phyloP scores from a whole-genome alignment of 768 basidiomycete genomes.

The Russula earlei region DNA sequence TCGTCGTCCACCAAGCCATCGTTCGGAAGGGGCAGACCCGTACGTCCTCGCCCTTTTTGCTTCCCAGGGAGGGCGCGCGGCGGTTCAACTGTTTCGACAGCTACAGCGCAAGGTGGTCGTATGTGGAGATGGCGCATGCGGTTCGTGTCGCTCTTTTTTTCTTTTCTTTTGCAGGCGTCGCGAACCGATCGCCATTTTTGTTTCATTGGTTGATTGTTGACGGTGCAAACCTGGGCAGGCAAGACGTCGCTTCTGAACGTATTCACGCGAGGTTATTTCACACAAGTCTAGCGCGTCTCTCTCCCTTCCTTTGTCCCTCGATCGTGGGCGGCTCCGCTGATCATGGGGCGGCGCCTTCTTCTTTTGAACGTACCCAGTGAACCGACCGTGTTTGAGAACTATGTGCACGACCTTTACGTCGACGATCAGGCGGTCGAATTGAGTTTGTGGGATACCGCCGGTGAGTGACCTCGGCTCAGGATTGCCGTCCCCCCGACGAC shows the following conservation, averaged over 20 bases:
- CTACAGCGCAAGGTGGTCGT: slow-evolving; percentile 68
- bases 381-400: slow-evolving; percentile 96
- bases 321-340: not conserved
- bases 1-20: slow-evolving; percentile 10
- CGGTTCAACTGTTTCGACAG: too few relatives aligned
- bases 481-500: not conserved
- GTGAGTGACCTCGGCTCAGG: slow-evolving; percentile 33
- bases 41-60: not conserved
- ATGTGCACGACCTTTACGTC: slow-evolving; percentile 80
- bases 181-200: too few relatives aligned
- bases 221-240: slow-evolving; percentile 34
- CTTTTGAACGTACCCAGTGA: slow-evolving; percentile 48
- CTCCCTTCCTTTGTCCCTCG: not conserved
- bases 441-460: slow-evolving; percentile 96
- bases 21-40: slow-evolving; percentile 11
- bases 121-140: slow-evolving; percentile 95
- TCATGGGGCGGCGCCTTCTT: not conserved
- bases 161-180: too few relatives aligned
- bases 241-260: slow-evolving; percentile 84
- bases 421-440: slow-evolving; percentile 86
- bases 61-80: too few relatives aligned
- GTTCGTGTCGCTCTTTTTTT: slow-evolving; percentile 32
- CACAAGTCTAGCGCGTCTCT: slow-evolving; percentile 77
- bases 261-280: slow-evolving; percentile 87
- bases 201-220: too few relatives aligned